Evolutionary conservation across 1,284 basidiomycete species (phyloP).

Genomic region (Athelia psychrophila): DNA sequence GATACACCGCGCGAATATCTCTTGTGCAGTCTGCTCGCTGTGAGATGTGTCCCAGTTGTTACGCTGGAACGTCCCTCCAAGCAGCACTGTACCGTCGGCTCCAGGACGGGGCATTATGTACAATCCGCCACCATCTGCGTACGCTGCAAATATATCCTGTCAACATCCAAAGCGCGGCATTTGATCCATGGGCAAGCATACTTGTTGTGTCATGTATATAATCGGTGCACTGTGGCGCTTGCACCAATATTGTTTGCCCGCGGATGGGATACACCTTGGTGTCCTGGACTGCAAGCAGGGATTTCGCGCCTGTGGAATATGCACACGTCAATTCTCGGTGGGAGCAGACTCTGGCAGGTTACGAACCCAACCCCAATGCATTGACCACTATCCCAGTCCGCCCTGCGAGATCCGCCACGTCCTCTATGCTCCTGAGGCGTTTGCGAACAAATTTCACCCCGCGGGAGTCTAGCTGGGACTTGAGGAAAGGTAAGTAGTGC

Average conservation of each 20-base stretch:
- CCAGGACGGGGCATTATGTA: constrained; percentile 58
- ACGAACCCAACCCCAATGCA: constrained; percentile 44
- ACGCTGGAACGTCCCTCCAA: constrained; percentile 53
- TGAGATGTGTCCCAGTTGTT: constrained; percentile 50
- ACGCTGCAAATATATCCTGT: background rate
- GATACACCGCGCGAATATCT: constrained; percentile 44
- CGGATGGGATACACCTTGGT: constrained; percentile 56
- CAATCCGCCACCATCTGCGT: constrained; percentile 24
- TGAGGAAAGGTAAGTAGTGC: constrained; percentile 47
- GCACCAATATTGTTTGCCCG: constrained; percentile 68
- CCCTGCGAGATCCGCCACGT: constrained; percentile 36
- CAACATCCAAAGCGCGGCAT: background rate
- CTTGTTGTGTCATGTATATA: constrained; percentile 20
- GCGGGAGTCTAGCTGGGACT: constrained; percentile 30
- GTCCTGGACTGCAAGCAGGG: constrained; percentile 63
- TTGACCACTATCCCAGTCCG: constrained; percentile 40
- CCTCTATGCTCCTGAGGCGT: constrained; percentile 34
- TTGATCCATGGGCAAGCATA: background rate
- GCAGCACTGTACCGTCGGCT: constrained; percentile 39
- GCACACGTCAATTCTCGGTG: constrained; percentile 3
- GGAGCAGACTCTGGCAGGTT: background rate
- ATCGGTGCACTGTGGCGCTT: constrained; percentile 46
- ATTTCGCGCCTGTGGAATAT: constrained; percentile 42
- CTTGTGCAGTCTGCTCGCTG: constrained; percentile 36
- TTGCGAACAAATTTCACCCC: constrained; percentile 28